These are phyloP conservation scores for Penicillium sp. DNA, from an alignment of 2,329 filamentous ascomycete genomes.

Conservation along the genomic window DNA sequence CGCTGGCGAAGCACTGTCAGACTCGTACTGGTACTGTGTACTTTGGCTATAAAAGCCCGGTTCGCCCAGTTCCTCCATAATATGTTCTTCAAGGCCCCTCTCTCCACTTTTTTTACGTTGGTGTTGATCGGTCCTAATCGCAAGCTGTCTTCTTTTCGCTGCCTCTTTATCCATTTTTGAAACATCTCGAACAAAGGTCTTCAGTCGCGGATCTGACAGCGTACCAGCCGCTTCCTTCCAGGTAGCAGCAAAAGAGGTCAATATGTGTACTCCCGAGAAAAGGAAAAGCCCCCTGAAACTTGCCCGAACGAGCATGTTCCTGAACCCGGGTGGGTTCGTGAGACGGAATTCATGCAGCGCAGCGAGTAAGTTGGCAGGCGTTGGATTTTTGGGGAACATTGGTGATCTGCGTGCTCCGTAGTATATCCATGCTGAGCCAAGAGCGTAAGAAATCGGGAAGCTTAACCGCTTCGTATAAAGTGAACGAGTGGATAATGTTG, in stretches of 20 bases:
- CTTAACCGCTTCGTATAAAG: constrained; percentile 29
- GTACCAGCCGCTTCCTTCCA: constrained; percentile 16
- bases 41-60: background rate
- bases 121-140: constrained; percentile 13
- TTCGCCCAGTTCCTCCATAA: constrained; percentile 3
- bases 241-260: constrained; percentile 12
- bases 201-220: constrained; percentile 30
- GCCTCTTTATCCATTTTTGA: constrained; percentile 24
- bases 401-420: constrained; percentile 11
- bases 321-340: constrained; percentile 11
- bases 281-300: constrained; percentile 24
- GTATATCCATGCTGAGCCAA: constrained; percentile 16
- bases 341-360: constrained; percentile 3
- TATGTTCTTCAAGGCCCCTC: constrained; percentile 3
- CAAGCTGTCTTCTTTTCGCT: constrained; percentile 22
- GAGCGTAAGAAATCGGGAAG: constrained; percentile 19
- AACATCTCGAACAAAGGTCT: constrained; percentile 26
- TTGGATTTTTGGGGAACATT: constrained; percentile 10
- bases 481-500: constrained; percentile 21
- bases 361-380: constrained; percentile 7
- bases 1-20: constrained; percentile 2
- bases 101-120: constrained; percentile 3
- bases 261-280: background rate
- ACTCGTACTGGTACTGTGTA: constrained; percentile 9
- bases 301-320: background rate